These are phyloP conservation scores for Phlebiopsis gigantea DNA, from an alignment of 768 basidiomycete species.

Conservation along the genomic window DNA sequence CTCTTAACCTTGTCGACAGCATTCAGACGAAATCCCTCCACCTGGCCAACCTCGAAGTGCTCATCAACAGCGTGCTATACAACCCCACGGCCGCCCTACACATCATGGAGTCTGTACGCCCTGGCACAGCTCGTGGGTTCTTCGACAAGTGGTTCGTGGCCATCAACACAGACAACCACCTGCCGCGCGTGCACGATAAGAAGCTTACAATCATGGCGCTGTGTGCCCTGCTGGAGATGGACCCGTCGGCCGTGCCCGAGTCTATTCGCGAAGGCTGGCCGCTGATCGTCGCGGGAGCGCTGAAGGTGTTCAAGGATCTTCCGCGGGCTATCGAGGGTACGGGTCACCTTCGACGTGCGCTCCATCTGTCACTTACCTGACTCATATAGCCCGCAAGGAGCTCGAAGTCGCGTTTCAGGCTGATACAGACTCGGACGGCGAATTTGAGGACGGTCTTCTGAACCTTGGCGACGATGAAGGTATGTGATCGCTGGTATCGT, in stretches of 20 bases:
- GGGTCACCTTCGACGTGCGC: constrained; percentile 13
- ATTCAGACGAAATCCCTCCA: constrained; percentile 58
- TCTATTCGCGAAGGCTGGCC: constrained; percentile 68
- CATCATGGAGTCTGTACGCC: constrained; percentile 57
- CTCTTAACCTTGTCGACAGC: constrained; percentile 55
- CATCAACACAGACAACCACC: constrained; percentile 50
- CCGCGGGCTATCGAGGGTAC: constrained; percentile 74
- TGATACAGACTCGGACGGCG: constrained; percentile 35
- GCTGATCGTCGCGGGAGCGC: constrained; percentile 61
- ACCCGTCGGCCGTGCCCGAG: constrained; percentile 50
- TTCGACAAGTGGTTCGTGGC: constrained; percentile 82
- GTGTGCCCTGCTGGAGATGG: constrained; percentile 71
- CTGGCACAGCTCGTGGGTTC: constrained; percentile 66
- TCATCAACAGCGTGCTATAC: constrained; percentile 80
- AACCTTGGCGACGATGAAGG: constrained; percentile 69
- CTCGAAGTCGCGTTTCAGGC: constrained; percentile 47
- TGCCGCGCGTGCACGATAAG: constrained; percentile 90
- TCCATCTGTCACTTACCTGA: neutral
- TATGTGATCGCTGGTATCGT: constrained; percentile 17
- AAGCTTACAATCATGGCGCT: constrained; percentile 74
- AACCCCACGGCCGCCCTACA: constrained; percentile 75
- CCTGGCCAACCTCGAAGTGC: constrained; percentile 77
- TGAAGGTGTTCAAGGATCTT: constrained; percentile 73
- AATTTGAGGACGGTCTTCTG: constrained; percentile 43
- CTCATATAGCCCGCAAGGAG: constrained; percentile 47